Base-by-base conservation (phyloP, 139 green algal species). In the Yamagishiella unicocca region DNA sequence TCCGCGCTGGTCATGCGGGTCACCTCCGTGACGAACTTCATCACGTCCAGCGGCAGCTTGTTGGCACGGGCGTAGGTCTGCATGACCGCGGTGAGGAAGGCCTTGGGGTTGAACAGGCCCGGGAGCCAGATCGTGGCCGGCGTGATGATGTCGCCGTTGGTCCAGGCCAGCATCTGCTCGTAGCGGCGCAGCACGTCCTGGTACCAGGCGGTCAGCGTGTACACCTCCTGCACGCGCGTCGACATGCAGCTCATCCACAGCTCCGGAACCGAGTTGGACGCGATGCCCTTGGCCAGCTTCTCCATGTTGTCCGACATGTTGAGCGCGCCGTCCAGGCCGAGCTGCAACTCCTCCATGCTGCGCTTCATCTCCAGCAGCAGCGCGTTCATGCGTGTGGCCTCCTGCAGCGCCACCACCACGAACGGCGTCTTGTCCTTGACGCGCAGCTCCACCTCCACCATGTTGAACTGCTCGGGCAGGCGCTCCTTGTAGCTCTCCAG, bases 231-330 rank as follows among this genome's bases (percentile, higher is more conserved):
- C 40, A 97, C 91, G 72, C 96, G 93, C 1, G 94, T 96, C 75
- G 83, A 94, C 95, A 98, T 96, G 82, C 93, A 87, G 2, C 89
- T 87, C 95, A 97, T 97, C 95, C 93, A 97, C 54, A 93, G 88
- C 31, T 86, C 91, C 9, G 94, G 94, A 76, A 96, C 95, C 19
- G 46, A 89, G 91, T 97, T 97, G 81, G 91, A 94, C 46, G 89
- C 87, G 84, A 98, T 95, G 75, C 93, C 95, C 40, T 78, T 89
- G 50, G 87, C 83, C 33, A 98, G 90, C 53, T 91, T 92, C 93
- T 98, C 96, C 96, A 98, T 98, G 83, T 93, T 93, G 35, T 96
- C 94, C 68, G 90, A 95, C 95, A 98, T 97, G 90, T 98, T 98
- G 37, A 98, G 90, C 27, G 96, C 94, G 74, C 96, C 96, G 73